Base-by-base conservation (phyloP, 768 basidiomycete species). In the Pleurotus tuber-regium region DNA sequence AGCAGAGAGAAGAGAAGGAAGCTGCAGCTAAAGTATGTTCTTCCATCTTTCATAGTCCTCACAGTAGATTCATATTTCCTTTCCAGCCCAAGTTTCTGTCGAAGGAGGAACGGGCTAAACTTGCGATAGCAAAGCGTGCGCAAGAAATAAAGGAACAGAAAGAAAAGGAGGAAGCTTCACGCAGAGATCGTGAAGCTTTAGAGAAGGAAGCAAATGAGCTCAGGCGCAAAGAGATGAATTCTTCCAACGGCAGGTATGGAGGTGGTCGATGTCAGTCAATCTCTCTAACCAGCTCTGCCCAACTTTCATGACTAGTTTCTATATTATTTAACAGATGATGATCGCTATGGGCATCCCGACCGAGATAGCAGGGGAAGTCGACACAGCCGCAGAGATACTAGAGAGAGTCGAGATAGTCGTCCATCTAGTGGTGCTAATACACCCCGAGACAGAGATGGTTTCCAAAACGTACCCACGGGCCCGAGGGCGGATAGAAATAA, bases 41-140 rank as follows among this genome's bases (percentile, higher is more conserved):
- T 31, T 21, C 26, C 25, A 14, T 41, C 2, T 26, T 11, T 43
- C 40, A 33, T 9, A 54, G 43, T 55, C 9, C 38, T 18, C 54
- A 3, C 14, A 4, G 43, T 51, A 30, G 30, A 50, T 31, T 56
- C 43, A 55, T 23, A 56, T 55, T 51, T 7, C 24, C 36, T 54
- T 43, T 51, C 28, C 68, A 98, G 94, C 96, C 96, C 29, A 96
- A 84, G 68, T 98, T 98, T 73, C 75, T 98, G 11, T 83, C 90
- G 2, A 98, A 91, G 69, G 91, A 94, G 57, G 90, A 97, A 61
- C 83, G 96, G 43, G 92, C 91, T 14, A 83, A 83, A 62, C 70
- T 97, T 29, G 96, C 96, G 2, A 89, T 98, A 54, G 84, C 86
- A 12, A 89, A 91, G 60, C 86, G 96, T 11, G 80, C 85, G 16